Evolutionary conservation across 139 green algal species (phyloP).

Genomic region (Chlorella sp.): DNA sequence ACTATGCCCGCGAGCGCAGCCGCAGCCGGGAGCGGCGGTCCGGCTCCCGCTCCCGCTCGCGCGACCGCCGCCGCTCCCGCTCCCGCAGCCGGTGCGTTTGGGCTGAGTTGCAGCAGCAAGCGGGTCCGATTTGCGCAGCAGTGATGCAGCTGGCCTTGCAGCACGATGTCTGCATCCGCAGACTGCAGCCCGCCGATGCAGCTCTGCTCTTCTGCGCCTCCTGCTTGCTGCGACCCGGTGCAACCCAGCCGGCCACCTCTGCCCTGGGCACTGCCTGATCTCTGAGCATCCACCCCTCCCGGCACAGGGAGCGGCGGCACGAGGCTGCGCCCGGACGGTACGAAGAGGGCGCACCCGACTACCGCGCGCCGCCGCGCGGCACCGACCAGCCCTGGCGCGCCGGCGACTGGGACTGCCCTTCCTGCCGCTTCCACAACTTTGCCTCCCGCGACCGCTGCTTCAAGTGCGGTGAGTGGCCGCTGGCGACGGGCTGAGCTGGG

Average conservation of each 20-base stretch:
- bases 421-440: constrained; percentile 60
- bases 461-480: constrained; percentile 31
- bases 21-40: constrained; percentile 6
- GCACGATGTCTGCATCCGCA: too few relatives aligned
- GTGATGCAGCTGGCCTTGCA: background rate
- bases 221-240: background rate
- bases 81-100: constrained; percentile 15
- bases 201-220: too few relatives aligned
- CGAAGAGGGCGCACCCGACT: background rate
- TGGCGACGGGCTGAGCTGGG: background rate
- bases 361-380: background rate
- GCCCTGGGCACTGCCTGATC: too few relatives aligned
- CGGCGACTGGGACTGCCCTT: constrained; percentile 55
- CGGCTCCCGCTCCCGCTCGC: constrained; percentile 3
- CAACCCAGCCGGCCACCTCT: too few relatives aligned
- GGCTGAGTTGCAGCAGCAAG: too few relatives aligned
- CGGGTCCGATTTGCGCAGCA: too few relatives aligned
- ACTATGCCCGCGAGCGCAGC: background rate
- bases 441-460: constrained; percentile 53
- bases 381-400: constrained; percentile 18
- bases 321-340: too few relatives aligned
- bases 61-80: constrained; percentile 23
- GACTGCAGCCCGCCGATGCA: too few relatives aligned
- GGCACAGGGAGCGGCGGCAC: too few relatives aligned
- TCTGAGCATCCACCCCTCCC: too few relatives aligned